phyloP scores from a whole-genome alignment of 306 rosid genomes.

The Cercis canadensis region DNA sequence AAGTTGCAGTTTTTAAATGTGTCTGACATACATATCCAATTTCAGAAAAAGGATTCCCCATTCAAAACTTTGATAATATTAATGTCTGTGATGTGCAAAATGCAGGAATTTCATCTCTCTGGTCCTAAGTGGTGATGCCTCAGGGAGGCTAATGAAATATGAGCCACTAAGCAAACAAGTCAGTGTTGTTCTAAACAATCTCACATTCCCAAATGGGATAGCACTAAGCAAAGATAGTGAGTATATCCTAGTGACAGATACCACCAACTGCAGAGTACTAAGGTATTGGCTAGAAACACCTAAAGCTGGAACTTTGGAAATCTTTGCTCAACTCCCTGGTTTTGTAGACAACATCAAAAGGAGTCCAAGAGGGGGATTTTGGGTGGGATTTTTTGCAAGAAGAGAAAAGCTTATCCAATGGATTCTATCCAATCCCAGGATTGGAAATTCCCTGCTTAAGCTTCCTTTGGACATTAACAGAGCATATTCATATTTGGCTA shows the following conservation, averaged over 20 bases:
- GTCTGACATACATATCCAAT: too few relatives aligned
- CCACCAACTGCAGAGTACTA: conserved; percentile 57
- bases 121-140: conserved; percentile 59
- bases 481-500: conserved; percentile 51
- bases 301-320: conserved; percentile 58
- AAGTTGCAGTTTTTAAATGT: too few relatives aligned
- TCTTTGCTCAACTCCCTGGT: conserved; percentile 65
- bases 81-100: conserved; percentile 4
- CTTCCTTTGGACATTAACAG: conserved; percentile 57
- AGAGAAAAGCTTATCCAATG: conserved; percentile 39
- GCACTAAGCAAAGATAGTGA: conserved; percentile 56
- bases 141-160: conserved; percentile 75
- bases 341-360: conserved; percentile 81
- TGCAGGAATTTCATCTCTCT: conserved; percentile 64
- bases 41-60: too few relatives aligned
- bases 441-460: conserved; percentile 55
- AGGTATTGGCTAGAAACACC: conserved; percentile 70
- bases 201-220: conserved; percentile 81
- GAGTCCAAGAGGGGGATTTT: conserved; percentile 79
- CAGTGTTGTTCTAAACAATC: conserved; percentile 50
- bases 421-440: conserved; percentile 54
- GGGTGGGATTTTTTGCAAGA: conserved; percentile 78
- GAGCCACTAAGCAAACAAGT: conserved; percentile 59
- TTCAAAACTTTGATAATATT: too few relatives aligned
- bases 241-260: conserved; percentile 65